Evolutionary conservation across 352 stramenopile genomes (phyloP), one percentile per base, ranked within the genome.

Genomic region (Globisporangium irregulare): DNA sequence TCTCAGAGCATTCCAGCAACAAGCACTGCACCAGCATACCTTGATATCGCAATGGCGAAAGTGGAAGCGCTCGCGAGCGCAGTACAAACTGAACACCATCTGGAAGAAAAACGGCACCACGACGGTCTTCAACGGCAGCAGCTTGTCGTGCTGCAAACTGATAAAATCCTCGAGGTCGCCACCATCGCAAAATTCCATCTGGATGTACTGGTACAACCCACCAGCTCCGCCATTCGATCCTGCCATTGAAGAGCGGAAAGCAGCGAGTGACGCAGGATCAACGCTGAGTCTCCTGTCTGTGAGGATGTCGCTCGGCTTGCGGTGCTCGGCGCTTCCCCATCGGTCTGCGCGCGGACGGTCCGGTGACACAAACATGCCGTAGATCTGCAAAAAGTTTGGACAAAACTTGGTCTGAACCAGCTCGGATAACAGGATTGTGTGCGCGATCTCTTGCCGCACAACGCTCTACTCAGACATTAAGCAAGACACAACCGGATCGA

Each of bases 31-130:
- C 4, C 4, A 12, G 5, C 61, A 8, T 61, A 79, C 87, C 84
- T 99, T 99, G 46, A 99, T 82, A 78, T 99, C 98, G 73, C 98
- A 99, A 80, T 99, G 98, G 22, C 98, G 97, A 63, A 99, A 62
- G 32, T 90, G 83, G 66, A 97, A 95, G 24, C 86, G 86, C 57
- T 98, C 85, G 22, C 90, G 86, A 27, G 89, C 94, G 48, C 89
- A 91, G 73, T 98, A 97, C 22, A 99, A 73, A 34, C 95, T 78
- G 78, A 98, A 99, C 14, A 91, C 86, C 95, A 99, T 99, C 78
- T 99, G 97, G 70, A 99, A 99, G 36, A 99, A 91, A 64, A 99
- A 87, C 50, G 88, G 86, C 8, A 93, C 59, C 14, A 81, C 80
- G n/a, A 88, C 81, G 4, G 72, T 73, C 34, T 74, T 50, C 15